Base-by-base conservation (phyloP, 495 filamentous ascomycete species). In the Aspergillus heteromorphus region DNA sequence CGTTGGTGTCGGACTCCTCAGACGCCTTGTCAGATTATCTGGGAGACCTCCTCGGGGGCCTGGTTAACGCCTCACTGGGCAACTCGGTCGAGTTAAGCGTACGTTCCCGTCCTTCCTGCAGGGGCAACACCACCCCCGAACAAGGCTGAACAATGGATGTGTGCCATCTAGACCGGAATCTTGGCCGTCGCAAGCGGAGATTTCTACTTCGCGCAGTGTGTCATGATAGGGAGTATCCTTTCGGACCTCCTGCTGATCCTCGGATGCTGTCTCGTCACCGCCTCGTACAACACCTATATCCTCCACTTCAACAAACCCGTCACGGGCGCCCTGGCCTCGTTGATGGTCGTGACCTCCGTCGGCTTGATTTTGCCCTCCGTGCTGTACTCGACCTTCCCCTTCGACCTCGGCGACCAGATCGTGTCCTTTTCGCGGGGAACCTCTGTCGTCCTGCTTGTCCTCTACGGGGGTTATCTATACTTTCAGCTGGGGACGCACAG, bases 381-480 rank as follows among this genome's bases (percentile, higher is more conserved):
- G 0, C 57, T 72, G 25, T 60, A 60, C 34, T 57, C 64, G 14
- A 65, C 52, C 29, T 59, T 56, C 25, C 45, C 57, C 17, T 54
- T 52, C 19, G 57, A 61, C 0, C 65, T 83, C 21, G 72, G 84
- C 34, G 62, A 73, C 7, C 84, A 83, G 56, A 84, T 65, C 16
- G 40, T 65, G 9, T 53, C n/a, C 30, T 42, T 71, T 7, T 65
- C 63, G 27, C 65, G 56, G 14, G 61, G 58, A 10, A 62, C 59
- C 18, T 60, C 69, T 3, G 57, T 62, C 16, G 76, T 90, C 27
- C 73, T 91, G 2, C 73, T 92, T 5, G 34, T 86, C 31, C 77
- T 90, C 9, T 92, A 92, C 63, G 62, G 82, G 36, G 72, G 88
- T 3, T 92, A 89, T 57, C 78, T 92, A 31, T 61, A 87, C 25